Base-by-base conservation (phyloP, 208 protist species). In the Leishmania tropica region DNA sequence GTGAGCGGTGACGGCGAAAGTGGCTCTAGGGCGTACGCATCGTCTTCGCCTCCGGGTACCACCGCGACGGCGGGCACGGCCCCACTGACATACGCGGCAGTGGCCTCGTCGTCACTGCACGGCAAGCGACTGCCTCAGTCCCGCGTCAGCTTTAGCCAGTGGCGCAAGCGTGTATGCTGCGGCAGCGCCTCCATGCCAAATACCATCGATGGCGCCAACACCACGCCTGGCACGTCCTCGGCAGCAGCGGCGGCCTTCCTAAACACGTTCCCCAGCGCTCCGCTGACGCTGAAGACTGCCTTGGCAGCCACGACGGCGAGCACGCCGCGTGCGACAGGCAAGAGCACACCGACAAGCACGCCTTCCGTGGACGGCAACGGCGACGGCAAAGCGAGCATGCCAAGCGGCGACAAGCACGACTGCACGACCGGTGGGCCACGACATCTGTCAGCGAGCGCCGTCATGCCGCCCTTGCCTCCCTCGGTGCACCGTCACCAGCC, bases 91-190 rank as follows among this genome's bases (percentile, higher is more conserved):
- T 85, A 85, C 60, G 81, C 76, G 0, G 71, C 81, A 24, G 81
- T 81, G 15, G 71, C 71, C 35, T 85, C 76, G 21, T 48, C 54
- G 37, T 62, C 53, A 1, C 13, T 76, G 6, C 78, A 81, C 60
- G 78, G 82, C 72, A 85, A 82, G 31, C 82, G 82, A 3, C 78
- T 85, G 19, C 82, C 82, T 28, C 78, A 81, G 58, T 81, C 82
- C 11, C 82, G 82, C n/a, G 78, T 85, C 21, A 53, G 74, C 73
- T 85, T 82, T 51, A 75, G 78, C 19, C 79, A 85, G 70, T 81
- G 74, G 58, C 76, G 81, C 45, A 76, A 78, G n/a, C 71, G 75
- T 19, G 51, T 74, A 0, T 31, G 68, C 47, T 28, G 60, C 47
- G 28, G 76, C 58, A 35, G 60, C 60, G 76, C 68, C 81, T 73